Percentiles rank a stretch among this genome's conserved stretches.
phyloP scores from a whole-genome alignment of 1,284 basidiomycete species.

The Violaceomyces palustris region DNA sequence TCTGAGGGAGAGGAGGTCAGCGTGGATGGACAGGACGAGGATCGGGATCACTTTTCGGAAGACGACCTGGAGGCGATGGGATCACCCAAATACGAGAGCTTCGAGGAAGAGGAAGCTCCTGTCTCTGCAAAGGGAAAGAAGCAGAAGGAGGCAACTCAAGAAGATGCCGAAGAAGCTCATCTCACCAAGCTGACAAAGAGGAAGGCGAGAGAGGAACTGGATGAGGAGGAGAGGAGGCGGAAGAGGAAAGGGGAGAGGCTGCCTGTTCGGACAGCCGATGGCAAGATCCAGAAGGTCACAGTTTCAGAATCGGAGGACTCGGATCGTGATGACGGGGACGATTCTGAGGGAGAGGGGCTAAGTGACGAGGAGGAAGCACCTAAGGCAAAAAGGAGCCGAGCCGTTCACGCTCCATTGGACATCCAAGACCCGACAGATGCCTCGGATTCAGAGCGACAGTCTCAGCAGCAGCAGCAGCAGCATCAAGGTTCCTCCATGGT shows the following conservation, averaged over 20 bases:
- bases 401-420: conserved; percentile 23
- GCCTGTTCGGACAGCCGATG: conserved; percentile 6
- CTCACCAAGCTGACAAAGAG: conserved; percentile 25
- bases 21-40: neutral
- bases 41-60: neutral
- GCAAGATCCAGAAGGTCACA: conserved; percentile 1
- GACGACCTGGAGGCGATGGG: neutral
- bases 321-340: conserved; percentile 2
- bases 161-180: conserved; percentile 33
- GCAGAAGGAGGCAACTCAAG: conserved; percentile 4
- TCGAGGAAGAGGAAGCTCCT: neutral
- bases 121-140: conserved; percentile 10
- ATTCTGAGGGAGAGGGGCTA: conserved; percentile 1
- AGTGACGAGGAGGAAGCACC: conserved; percentile 2
- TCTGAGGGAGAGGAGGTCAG: conserved; percentile 25
- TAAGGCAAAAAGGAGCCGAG: conserved; percentile 16
- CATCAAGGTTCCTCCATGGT: conserved; percentile 22
- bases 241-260: conserved; percentile 17
- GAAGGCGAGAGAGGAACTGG: conserved; percentile 15
- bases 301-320: neutral
- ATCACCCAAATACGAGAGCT: conserved; percentile 6
- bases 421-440: conserved; percentile 2
- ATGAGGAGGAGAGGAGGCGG: conserved; percentile 3
- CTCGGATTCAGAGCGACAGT: conserved; percentile 2
- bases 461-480: neutral